A percentile compares a stretch with the other conserved stretches of the same genome.
These are phyloP conservation scores for Hymenoscyphus infarciens DNA, from an alignment of 2,329 filamentous ascomycete species.

Conservation along the genomic window DNA sequence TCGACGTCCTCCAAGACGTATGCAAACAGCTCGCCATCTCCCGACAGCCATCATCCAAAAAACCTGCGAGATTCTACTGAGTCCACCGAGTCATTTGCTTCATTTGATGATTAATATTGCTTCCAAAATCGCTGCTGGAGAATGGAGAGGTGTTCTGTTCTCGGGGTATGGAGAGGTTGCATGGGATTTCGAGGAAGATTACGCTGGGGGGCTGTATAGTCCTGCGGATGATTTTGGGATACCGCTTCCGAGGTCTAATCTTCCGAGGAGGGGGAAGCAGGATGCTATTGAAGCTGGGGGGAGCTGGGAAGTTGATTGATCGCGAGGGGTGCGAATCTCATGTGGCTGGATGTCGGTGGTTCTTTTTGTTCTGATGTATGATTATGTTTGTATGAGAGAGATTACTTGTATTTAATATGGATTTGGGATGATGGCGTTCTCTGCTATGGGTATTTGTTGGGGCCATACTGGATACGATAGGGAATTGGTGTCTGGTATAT, in stretches of 20 bases:
- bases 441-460: background rate
- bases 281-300: constrained; percentile 13
- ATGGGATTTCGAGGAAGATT: constrained; percentile 51
- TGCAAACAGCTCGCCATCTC: constrained; percentile 48
- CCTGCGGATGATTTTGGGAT: constrained; percentile 58
- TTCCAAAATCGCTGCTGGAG: constrained; percentile 64
- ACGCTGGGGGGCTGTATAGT: constrained; percentile 48
- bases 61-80: constrained; percentile 71
- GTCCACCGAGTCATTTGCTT: constrained; percentile 76
- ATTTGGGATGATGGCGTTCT: background rate
- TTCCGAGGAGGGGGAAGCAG: constrained; percentile 8
- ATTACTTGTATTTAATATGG: constrained; percentile 5
- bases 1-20: constrained; percentile 38
- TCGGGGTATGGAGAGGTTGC: constrained; percentile 54
- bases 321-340: too few relatives aligned
- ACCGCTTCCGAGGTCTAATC: constrained; percentile 16
- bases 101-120: constrained; percentile 78
- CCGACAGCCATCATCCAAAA: constrained; percentile 68
- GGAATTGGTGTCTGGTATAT: too few relatives aligned
- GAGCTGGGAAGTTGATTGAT: constrained; percentile 27
- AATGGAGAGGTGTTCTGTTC: constrained; percentile 56
- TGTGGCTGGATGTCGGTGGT: too few relatives aligned
- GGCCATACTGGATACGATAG: too few relatives aligned
- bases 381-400: constrained; percentile 7
- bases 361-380: too few relatives aligned